A percentile compares a stretch with the other conserved stretches of the same genome.
Conservation (phyloP, 352 stramenopile species). For the Phytophthora meadii region DNA sequence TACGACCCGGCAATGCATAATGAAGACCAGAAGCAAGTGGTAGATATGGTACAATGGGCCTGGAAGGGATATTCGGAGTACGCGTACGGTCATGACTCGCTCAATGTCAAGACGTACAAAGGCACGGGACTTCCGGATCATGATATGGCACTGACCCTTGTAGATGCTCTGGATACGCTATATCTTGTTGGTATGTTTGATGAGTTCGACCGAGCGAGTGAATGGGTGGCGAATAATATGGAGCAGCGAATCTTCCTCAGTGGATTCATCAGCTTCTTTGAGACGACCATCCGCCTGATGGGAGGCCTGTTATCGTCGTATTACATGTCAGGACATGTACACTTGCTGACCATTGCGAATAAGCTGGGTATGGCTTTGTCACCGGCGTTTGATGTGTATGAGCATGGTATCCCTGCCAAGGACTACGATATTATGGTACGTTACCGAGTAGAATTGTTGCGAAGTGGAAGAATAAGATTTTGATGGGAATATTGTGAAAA, state of each 20-base stretch:
- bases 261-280: slow-evolving; percentile 79
- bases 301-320: slow-evolving; percentile 77
- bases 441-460: not conserved
- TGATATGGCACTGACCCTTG: slow-evolving; percentile 82
- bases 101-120: slow-evolving; percentile 71
- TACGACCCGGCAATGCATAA: slow-evolving; percentile 63
- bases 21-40: slow-evolving; percentile 65
- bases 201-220: slow-evolving; percentile 72
- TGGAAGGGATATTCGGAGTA: slow-evolving; percentile 81
- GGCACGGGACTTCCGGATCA: slow-evolving; percentile 61
- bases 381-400: slow-evolving; percentile 58
- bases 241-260: slow-evolving; percentile 68
- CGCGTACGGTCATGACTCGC: slow-evolving; percentile 74
- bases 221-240: slow-evolving; percentile 75
- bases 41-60: slow-evolving; percentile 75
- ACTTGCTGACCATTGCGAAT: slow-evolving; percentile 64
- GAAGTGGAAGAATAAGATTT: not conserved
- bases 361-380: slow-evolving; percentile 73
- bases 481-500: not conserved
- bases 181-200: slow-evolving; percentile 82
- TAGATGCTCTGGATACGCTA: slow-evolving; percentile 82
- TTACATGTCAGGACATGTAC: slow-evolving; percentile 62
- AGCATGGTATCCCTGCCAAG: slow-evolving; percentile 67
- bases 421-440: slow-evolving; percentile 71
- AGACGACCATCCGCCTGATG: slow-evolving; percentile 82